Base-by-base conservation (phyloP, 768 basidiomycete species). In the Kockovaella imperatae region DNA sequence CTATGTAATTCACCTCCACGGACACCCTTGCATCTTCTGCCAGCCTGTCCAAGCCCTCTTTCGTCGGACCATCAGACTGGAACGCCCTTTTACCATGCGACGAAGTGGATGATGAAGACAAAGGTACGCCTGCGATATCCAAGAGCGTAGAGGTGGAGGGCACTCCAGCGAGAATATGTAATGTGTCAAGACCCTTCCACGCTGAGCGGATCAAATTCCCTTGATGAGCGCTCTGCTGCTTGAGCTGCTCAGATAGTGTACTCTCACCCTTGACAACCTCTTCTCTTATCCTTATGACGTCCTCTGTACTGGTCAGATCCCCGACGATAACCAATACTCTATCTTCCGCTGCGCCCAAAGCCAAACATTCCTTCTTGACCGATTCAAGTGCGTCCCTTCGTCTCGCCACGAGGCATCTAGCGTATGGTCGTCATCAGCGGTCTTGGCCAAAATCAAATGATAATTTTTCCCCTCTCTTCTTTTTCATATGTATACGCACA, bases 171-270 rank as follows among this genome's bases (percentile, higher is more conserved):
- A 79, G 77, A 29, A 93, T 79, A 25, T 88, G 73, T 4, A 93
- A 64, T 0, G 89, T 93, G 68, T 93, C 89, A 1, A 91, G 56
- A 14, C 87, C 86, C 1, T 72, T 74, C 87, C 87, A 90, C 55
- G 75, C 89, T 91, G 52, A 47, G 23, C 5, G 31, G 13, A 40
- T 14, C 10, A 36, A 32, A 21, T 41, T 28, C 14, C 29, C 21
- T 32, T 13, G 30, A 38, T 7, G 17, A 15, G 21, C 5, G 25
- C 28, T 25, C 18, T 30, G 26, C n/a, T 35, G 26, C 26, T 11
- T 11, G 20, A 43, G 23, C 42, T 43, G 18, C 10, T 35, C 20
- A 39, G 15, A 14, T 45, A 36, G 11, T 8, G 72, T n/a, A n/a
- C n/a, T n/a, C 79, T 35, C 42, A 85, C 88, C 77, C 54, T 72